Conservation (phyloP, 1,139 yeast genomes). For the Zygosaccharomyces pseudobailii region DNA sequence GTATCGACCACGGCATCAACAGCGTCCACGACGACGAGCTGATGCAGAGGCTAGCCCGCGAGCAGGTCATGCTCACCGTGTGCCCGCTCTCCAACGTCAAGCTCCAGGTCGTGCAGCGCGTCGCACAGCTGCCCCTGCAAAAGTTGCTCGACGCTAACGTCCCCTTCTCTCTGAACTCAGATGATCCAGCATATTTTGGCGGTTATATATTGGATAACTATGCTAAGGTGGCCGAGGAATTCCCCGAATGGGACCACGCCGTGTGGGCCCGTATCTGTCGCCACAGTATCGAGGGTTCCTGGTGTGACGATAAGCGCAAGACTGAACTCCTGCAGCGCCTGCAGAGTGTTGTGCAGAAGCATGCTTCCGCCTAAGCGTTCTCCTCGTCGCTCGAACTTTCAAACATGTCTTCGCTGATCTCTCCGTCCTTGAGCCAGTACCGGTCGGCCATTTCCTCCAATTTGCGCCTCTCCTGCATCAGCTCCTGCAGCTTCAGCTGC, state of each 20-base stretch:
- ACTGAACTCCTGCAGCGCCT: constrained; percentile 42
- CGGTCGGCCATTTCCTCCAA: constrained; percentile 18
- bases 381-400: constrained; percentile 33
- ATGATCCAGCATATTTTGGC: constrained; percentile 85
- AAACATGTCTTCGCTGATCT: constrained; percentile 26
- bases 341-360: constrained; percentile 46
- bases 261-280: constrained; percentile 57
- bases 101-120: constrained; percentile 65
- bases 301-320: constrained; percentile 55
- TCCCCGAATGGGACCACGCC: constrained; percentile 48
- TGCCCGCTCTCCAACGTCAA: constrained; percentile 77
- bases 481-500: constrained; percentile 8
- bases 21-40: constrained; percentile 50
- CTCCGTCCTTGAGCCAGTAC: constrained; percentile 26
- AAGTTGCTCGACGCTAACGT: constrained; percentile 55
- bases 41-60: constrained; percentile 49
- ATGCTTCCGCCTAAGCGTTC: constrained; percentile 18
- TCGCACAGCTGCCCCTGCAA: constrained; percentile 59
- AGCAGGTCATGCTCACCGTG: constrained; percentile 55
- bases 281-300: constrained; percentile 64
- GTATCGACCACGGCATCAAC: constrained; percentile 79
- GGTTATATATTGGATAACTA: constrained; percentile 77
- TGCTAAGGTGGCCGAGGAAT: constrained; percentile 56
- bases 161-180: constrained; percentile 74
- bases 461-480: constrained; percentile 10